Conservation (phyloP, 2,329 filamentous ascomycete species). For the Ascochyta rabiei region DNA sequence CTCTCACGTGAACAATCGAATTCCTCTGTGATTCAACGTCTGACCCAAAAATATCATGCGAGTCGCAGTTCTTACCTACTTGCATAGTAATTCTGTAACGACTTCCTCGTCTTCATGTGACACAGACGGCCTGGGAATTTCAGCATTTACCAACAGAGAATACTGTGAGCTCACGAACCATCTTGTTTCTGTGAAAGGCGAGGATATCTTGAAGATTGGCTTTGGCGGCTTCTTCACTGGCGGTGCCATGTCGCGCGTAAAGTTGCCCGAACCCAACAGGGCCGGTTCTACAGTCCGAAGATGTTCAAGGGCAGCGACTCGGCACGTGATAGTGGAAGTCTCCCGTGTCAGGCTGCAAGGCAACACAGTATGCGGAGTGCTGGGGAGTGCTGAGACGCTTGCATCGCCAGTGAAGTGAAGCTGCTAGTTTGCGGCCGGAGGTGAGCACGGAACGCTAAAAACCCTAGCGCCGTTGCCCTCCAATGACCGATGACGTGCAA, state of each 20-base stretch:
- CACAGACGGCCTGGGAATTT: slow-evolving; percentile 63
- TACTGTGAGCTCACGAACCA: slow-evolving; percentile 57
- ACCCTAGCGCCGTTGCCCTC: neutral
- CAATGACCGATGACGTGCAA: slow-evolving; percentile 16
- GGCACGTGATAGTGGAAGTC: neutral
- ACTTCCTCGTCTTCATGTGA: slow-evolving; percentile 64
- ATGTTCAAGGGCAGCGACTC: neutral
- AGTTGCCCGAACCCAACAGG: neutral
- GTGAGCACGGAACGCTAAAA: slow-evolving; percentile 2
- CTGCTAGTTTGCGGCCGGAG: slow-evolving; percentile 2
- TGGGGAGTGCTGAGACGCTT: neutral
- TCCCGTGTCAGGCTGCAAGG: neutral
- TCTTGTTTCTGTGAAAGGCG: slow-evolving; percentile 65
- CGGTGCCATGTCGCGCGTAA: slow-evolving; percentile 31
- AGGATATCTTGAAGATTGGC: slow-evolving; percentile 68
- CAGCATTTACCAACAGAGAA: slow-evolving; percentile 5
- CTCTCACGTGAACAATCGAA: neutral
- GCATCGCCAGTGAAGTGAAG: neutral
- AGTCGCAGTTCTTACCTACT: slow-evolving; percentile 53
- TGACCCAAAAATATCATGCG: neutral
- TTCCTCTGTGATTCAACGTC: neutral
- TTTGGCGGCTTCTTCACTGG: slow-evolving; percentile 47
- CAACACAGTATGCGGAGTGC: neutral
- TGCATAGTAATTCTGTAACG: slow-evolving; percentile 71
- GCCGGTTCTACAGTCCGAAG: neutral